phyloP scores from a whole-genome alignment of 441 rosid species.

The Gossypium laxum region DNA sequence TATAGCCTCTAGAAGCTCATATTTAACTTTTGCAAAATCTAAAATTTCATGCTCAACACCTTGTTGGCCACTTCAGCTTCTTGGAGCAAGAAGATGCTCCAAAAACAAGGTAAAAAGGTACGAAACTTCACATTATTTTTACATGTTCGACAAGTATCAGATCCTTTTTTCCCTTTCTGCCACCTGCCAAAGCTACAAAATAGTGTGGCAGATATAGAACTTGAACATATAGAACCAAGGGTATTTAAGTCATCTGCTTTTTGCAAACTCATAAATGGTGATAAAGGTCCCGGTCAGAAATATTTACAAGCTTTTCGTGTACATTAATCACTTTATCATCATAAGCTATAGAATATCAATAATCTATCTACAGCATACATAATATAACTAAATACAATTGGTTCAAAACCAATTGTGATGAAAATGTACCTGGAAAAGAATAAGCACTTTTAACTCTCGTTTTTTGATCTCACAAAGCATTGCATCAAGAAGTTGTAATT shows the following conservation, averaged over 20 bases:
- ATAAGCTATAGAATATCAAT: background rate
- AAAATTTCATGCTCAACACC: background rate
- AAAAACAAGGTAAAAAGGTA: background rate
- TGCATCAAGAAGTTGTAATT: conserved; percentile 61
- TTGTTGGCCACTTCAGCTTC: conserved; percentile 6
- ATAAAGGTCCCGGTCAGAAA: background rate
- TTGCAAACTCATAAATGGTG: background rate
- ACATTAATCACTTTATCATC: background rate
- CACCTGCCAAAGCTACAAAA: background rate
- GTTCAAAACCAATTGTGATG: background rate
- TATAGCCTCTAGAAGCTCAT: conserved; percentile 1
- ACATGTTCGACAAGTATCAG: background rate
- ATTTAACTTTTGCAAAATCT: background rate
- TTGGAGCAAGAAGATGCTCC: background rate
- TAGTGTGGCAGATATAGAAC: background rate
- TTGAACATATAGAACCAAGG: background rate
- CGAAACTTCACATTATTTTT: background rate
- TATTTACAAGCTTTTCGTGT: background rate
- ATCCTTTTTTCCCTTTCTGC: background rate
- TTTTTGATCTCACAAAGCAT: conserved; percentile 58
- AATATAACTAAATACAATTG: background rate
- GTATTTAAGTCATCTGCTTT: background rate
- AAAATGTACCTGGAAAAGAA: conserved; percentile 70
- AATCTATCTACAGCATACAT: background rate
- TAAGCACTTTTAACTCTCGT: conserved; percentile 50